Conservation (phyloP, 2,329 filamentous ascomycete species). For the Lojkania enalia region DNA sequence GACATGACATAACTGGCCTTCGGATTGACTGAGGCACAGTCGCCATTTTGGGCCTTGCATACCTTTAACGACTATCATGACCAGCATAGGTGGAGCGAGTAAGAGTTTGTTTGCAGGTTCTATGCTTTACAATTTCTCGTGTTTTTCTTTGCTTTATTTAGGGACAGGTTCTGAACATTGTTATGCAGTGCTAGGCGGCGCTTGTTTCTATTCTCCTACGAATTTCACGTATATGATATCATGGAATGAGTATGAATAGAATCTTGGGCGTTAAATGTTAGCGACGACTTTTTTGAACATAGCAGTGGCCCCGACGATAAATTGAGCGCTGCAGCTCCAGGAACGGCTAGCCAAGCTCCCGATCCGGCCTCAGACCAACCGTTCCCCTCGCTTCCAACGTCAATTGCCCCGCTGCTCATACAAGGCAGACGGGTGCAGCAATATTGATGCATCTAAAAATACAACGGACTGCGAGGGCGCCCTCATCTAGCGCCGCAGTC, state of each 20-base stretch:
- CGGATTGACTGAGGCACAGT: conserved; percentile 9
- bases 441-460: conserved; percentile 13
- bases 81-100: conserved; percentile 37
- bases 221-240: not conserved
- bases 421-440: not conserved
- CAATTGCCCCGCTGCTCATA: not conserved
- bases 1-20: conserved; percentile 22
- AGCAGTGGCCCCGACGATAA: not conserved
- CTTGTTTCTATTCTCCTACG: not conserved
- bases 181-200: not conserved
- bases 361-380: not conserved
- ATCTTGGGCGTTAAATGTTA: conserved; percentile 1
- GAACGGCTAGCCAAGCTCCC: not conserved
- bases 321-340: not conserved
- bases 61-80: conserved; percentile 40
- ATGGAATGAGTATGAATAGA: conserved; percentile 6
- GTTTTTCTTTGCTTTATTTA: conserved; percentile 7
- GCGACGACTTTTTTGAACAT: not conserved
- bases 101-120: conserved; percentile 15
- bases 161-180: too few species aligned
- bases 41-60: conserved; percentile 18
- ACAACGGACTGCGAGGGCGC: conserved; percentile 4
- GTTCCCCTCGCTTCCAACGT: not conserved
- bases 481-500: conserved; percentile 9
- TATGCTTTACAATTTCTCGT: conserved; percentile 6